Percentiles rank a stretch among this genome's conserved stretches.
Conservation (phyloP, 1,139 yeast species). For the Candida mesenterica region DNA sequence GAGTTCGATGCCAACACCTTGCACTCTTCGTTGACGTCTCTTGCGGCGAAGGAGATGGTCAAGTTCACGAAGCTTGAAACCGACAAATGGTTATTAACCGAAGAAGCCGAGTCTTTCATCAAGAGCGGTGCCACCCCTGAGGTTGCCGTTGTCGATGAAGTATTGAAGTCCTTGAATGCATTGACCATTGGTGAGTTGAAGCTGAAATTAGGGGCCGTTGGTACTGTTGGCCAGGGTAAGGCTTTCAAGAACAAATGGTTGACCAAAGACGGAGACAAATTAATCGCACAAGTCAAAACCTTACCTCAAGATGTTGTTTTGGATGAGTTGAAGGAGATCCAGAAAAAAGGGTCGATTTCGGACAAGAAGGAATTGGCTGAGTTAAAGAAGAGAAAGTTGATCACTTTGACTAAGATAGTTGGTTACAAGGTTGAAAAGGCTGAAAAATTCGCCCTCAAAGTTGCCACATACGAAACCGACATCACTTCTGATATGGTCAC, state of each 20-base stretch:
- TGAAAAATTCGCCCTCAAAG: constrained; percentile 75
- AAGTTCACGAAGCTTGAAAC: constrained; percentile 70
- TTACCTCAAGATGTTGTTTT: constrained; percentile 69
- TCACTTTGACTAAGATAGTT: constrained; percentile 66
- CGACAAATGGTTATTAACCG: constrained; percentile 73
- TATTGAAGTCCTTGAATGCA: constrained; percentile 72
- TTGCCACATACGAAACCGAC: constrained; percentile 86
- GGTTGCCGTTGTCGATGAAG: constrained; percentile 73
- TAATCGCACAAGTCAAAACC: constrained; percentile 55
- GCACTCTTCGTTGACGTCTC: constrained; percentile 78
- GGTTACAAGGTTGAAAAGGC: constrained; percentile 81
- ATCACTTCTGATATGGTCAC: constrained; percentile 88
- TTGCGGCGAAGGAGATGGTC: constrained; percentile 83
- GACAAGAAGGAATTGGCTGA: constrained; percentile 74
- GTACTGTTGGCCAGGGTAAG: constrained; percentile 92
- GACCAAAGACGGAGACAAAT: constrained; percentile 76
- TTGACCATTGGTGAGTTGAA: constrained; percentile 81
- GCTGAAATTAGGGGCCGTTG: constrained; percentile 73
- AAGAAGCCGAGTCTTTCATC: constrained; percentile 80
- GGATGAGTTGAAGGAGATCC: constrained; percentile 58
- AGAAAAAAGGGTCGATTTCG: constrained; percentile 53
- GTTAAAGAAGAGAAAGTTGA: constrained; percentile 89
- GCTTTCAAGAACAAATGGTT: constrained; percentile 99
- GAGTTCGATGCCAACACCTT: constrained; percentile 38
- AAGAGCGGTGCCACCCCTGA: constrained; percentile 81